These are phyloP conservation scores for Xerocomus potaroensis DNA, from an alignment of 768 basidiomycete species.

Conservation along the genomic window DNA sequence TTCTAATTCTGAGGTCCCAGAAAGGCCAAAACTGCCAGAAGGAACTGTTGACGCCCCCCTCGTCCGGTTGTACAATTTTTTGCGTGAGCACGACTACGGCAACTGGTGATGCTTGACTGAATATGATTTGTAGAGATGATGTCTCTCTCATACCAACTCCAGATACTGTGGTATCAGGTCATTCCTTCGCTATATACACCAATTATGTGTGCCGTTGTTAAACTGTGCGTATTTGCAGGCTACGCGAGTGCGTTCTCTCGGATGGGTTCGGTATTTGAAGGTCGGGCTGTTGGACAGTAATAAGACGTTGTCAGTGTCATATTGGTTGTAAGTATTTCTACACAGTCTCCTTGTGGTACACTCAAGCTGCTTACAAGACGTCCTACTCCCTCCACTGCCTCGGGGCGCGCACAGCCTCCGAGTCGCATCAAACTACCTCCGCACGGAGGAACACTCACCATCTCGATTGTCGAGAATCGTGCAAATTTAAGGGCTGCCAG, in stretches of 20 bases:
- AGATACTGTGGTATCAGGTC: conserved; percentile 79
- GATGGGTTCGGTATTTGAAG: conserved; percentile 77
- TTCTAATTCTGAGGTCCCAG: conserved; percentile 39
- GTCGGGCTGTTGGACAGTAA: conserved; percentile 67
- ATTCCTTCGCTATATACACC: conserved; percentile 1
- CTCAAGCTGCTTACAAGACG: conserved; percentile 32
- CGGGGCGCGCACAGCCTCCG: conserved; percentile 28
- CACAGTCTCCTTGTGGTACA: not conserved
- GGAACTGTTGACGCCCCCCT: conserved; percentile 77
- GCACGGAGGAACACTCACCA: conserved; percentile 67
- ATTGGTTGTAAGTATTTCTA: conserved; percentile 71
- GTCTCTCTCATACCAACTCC: conserved; percentile 89
- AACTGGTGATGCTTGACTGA: not conserved
- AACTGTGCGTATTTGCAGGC: conserved; percentile 39
- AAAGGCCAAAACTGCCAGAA: conserved; percentile 48
- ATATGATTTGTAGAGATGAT: conserved; percentile 62
- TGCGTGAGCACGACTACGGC: conserved; percentile 55
- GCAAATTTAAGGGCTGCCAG: conserved; percentile 34
- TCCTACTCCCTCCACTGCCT: conserved; percentile 29
- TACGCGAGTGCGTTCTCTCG: conserved; percentile 71
- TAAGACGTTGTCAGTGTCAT: conserved; percentile 67
- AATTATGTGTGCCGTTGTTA: not conserved
- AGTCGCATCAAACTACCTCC: conserved; percentile 45
- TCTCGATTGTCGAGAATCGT: conserved; percentile 61
- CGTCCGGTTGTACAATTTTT: conserved; percentile 79